Percentiles rank a stretch among this genome's conserved stretches.
phyloP scores from a whole-genome alignment of 108 stramenopile species.

The Cyclotella atomus region DNA sequence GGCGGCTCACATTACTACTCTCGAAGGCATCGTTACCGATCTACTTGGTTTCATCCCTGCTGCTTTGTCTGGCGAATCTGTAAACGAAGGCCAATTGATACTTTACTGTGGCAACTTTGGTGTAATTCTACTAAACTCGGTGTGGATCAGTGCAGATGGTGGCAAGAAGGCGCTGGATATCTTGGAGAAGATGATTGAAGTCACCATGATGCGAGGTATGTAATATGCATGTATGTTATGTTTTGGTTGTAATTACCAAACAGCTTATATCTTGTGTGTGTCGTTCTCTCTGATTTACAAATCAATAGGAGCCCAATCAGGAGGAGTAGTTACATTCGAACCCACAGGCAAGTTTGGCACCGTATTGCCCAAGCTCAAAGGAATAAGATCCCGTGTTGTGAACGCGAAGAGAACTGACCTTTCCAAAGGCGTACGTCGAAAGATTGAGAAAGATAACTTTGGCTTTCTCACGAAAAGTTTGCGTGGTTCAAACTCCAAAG shows the following conservation, averaged over 20 bases:
- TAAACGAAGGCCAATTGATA: not conserved
- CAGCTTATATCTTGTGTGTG: not conserved
- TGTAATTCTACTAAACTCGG: slow-evolving; percentile 57
- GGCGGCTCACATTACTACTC: not conserved
- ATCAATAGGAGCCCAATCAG: slow-evolving; percentile 61
- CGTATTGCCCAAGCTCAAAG: slow-evolving; percentile 10
- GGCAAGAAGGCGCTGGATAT: slow-evolving; percentile 56
- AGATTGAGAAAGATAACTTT: slow-evolving; percentile 39
- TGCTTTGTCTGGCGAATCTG: not conserved
- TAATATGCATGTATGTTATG: not conserved
- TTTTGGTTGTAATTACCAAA: not conserved
- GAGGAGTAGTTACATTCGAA: slow-evolving; percentile 60
- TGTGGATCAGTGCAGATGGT: slow-evolving; percentile 49
- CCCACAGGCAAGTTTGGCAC: not conserved
- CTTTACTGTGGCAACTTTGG: slow-evolving; percentile 83
- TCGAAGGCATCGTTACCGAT: slow-evolving; percentile 54
- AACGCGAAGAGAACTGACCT: slow-evolving; percentile 73
- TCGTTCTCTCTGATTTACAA: not conserved
- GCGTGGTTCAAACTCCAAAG: slow-evolving; percentile 8
- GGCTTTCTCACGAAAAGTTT: not conserved
- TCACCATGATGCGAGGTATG: slow-evolving; percentile 82
- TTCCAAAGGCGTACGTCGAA: slow-evolving; percentile 46
- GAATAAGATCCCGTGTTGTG: slow-evolving; percentile 64
- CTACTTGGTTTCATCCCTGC: slow-evolving; percentile 47
- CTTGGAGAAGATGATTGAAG: slow-evolving; percentile 67